Evolutionary conservation across 768 basidiomycete species (phyloP).

Genomic region (Cyclocybe cylindracea): DNA sequence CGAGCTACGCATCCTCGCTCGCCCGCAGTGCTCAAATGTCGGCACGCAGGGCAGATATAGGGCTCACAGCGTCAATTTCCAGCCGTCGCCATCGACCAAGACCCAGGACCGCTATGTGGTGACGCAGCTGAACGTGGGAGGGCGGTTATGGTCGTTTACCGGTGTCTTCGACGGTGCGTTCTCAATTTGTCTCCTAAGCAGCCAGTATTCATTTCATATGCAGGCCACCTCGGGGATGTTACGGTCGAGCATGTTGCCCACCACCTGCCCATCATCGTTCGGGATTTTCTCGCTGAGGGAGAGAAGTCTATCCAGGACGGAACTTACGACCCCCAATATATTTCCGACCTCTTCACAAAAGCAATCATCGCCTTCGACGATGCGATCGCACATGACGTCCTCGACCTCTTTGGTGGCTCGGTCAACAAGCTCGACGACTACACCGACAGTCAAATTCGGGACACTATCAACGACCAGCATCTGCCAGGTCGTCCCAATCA

Average conservation of each 20-base stretch:
- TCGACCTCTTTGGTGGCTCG: slow-evolving; percentile 60
- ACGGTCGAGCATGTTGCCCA: slow-evolving; percentile 70
- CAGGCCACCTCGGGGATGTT: slow-evolving; percentile 70
- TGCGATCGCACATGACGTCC: slow-evolving; percentile 65
- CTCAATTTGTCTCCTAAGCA: slow-evolving; percentile 5
- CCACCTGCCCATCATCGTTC: slow-evolving; percentile 68
- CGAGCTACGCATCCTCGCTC: slow-evolving; percentile 49
- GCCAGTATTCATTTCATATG: slow-evolving; percentile 9
- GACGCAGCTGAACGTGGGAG: slow-evolving; percentile 55
- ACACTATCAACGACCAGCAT: slow-evolving; percentile 65
- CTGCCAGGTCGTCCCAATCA: slow-evolving; percentile 51
- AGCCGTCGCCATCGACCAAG: slow-evolving; percentile 52
- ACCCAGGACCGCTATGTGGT: slow-evolving; percentile 70
- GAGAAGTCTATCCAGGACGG: slow-evolving; percentile 38
- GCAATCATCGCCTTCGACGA: slow-evolving; percentile 65
- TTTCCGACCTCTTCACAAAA: slow-evolving; percentile 57
- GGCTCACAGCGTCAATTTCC: slow-evolving; percentile 67
- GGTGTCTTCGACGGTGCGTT: slow-evolving; percentile 70
- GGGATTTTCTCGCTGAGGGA: slow-evolving; percentile 53
- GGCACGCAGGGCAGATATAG: slow-evolving; percentile 29
- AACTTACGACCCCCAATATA: slow-evolving; percentile 44
- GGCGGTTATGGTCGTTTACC: slow-evolving; percentile 61
- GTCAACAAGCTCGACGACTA: slow-evolving; percentile 49
- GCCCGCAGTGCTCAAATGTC: slow-evolving; percentile 47
- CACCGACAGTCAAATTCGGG: slow-evolving; percentile 56